Evolutionary conservation across 352 stramenopile genomes (phyloP).

Genomic region (Globisporangium irregulare): DNA sequence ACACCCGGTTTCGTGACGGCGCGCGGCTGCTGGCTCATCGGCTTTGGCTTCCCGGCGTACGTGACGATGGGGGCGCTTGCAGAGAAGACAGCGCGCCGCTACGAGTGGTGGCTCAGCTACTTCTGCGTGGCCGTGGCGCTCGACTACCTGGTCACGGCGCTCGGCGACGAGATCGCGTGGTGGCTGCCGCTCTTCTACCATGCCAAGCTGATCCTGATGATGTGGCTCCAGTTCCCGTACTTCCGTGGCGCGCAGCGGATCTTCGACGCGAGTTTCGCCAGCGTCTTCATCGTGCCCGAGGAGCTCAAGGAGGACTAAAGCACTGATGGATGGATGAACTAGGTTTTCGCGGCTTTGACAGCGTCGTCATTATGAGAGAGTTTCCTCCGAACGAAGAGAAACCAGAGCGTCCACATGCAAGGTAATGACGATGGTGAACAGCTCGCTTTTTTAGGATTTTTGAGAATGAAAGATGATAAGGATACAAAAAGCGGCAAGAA

Average conservation of each 20-base stretch:
- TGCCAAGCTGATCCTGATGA: slow-evolving; percentile 73
- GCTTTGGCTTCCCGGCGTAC: slow-evolving; percentile 83
- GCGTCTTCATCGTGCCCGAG: slow-evolving; percentile 60
- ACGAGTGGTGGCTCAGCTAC: slow-evolving; percentile 89
- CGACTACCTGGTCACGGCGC: slow-evolving; percentile 63
- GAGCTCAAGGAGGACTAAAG: slow-evolving; percentile 35
- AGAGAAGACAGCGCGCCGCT: slow-evolving; percentile 69
- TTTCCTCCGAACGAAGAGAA: background rate
- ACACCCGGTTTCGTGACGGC: slow-evolving; percentile 81
- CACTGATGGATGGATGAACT: background rate
- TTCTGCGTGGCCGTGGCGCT: slow-evolving; percentile 67
- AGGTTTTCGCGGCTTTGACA: background rate
- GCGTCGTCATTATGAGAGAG: background rate
- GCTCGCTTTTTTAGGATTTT: slow-evolving; percentile 3
- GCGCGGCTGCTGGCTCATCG: slow-evolving; percentile 66
- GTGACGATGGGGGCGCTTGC: slow-evolving; percentile 74
- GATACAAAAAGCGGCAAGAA: background rate
- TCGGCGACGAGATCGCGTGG: slow-evolving; percentile 57
- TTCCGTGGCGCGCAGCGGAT: slow-evolving; percentile 82
- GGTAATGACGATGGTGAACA: background rate
- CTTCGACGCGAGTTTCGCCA: slow-evolving; percentile 74
- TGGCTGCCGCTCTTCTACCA: slow-evolving; percentile 89
- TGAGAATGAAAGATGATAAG: background rate
- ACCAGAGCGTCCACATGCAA: background rate
- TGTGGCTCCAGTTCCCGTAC: slow-evolving; percentile 91